phyloP scores from a whole-genome alignment of 176 grass and related monocot genomes.

The Cenchrus purpureus region DNA sequence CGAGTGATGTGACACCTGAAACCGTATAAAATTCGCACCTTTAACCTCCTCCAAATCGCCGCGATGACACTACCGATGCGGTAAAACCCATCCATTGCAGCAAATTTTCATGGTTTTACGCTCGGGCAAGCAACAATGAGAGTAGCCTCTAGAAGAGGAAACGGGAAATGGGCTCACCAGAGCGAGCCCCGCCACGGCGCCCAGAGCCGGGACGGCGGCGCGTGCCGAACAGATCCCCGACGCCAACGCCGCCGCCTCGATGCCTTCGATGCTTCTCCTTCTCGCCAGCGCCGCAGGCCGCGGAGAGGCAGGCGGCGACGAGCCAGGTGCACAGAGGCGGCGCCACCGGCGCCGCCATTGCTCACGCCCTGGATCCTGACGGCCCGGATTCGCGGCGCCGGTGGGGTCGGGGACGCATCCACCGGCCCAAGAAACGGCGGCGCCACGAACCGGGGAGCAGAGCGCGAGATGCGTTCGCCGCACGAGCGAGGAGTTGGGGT shows the following conservation, averaged over 20 bases:
- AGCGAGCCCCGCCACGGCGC: constrained; percentile 49
- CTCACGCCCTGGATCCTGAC: constrained; percentile 40
- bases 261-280: constrained; percentile 43
- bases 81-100: constrained; percentile 6
- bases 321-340: constrained; percentile 87
- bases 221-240: constrained; percentile 41
- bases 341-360: constrained; percentile 58
- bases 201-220: constrained; percentile 31
- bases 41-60: constrained; percentile 31
- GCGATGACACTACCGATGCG: constrained; percentile 39
- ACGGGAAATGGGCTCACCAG: constrained; percentile 44
- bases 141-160: constrained; percentile 7
- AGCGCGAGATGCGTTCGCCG: constrained; percentile 45
- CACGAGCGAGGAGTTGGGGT: not conserved
- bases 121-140: constrained; percentile 30
- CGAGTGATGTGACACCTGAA: constrained; percentile 41
- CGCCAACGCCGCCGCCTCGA: not conserved
- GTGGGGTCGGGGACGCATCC: constrained; percentile 16
- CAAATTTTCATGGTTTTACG: constrained; percentile 30
- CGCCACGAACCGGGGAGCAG: constrained; percentile 18
- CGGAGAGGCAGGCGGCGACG: constrained; percentile 76
- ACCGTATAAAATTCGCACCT: constrained; percentile 33
- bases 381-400: not conserved
- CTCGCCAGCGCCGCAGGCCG: constrained; percentile 49
- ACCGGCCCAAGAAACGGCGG: constrained; percentile 21